A percentile compares a stretch with the other conserved stretches of the same genome.
phyloP scores from a whole-genome alignment of 768 basidiomycete genomes.

The Tulasnella sp. region DNA sequence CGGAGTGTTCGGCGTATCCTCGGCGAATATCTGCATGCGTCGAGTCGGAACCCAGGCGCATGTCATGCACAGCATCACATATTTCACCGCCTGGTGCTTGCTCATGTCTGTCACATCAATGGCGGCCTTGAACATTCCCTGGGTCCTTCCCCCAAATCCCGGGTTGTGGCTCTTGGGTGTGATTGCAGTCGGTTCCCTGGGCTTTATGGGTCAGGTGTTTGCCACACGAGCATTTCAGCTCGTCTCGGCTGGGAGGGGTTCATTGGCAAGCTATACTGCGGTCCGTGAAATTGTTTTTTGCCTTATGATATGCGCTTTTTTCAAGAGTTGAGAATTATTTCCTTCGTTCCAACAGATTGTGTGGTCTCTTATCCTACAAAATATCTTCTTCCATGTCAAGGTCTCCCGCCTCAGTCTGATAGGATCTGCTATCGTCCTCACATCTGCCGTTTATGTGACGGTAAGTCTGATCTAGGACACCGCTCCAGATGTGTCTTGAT shows the following conservation, averaged over 20 bases:
- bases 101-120: not conserved
- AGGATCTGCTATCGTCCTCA: not conserved
- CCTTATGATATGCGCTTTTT: not conserved
- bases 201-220: constrained; percentile 1
- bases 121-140: not conserved
- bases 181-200: constrained; percentile 1
- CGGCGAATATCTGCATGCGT: constrained; percentile 5
- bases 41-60: not conserved
- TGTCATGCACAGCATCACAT: constrained; percentile 4
- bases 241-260: constrained; percentile 9
- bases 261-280: not conserved
- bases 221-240: constrained; percentile 2
- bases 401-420: not conserved
- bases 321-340: not conserved
- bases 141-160: not conserved
- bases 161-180: not conserved
- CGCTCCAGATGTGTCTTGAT: too few relatives aligned
- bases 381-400: not conserved
- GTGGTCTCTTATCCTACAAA: not conserved
- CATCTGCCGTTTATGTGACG: constrained; percentile 4
- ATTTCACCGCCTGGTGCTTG: constrained; percentile 7
- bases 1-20: constrained; percentile 1
- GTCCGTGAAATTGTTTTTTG: not conserved
- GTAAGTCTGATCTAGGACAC: not conserved
- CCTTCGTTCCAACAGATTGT: not conserved